Evolutionary conservation across 2,329 filamentous ascomycete species (phyloP).

Genomic region (Stemphylium beticola): DNA sequence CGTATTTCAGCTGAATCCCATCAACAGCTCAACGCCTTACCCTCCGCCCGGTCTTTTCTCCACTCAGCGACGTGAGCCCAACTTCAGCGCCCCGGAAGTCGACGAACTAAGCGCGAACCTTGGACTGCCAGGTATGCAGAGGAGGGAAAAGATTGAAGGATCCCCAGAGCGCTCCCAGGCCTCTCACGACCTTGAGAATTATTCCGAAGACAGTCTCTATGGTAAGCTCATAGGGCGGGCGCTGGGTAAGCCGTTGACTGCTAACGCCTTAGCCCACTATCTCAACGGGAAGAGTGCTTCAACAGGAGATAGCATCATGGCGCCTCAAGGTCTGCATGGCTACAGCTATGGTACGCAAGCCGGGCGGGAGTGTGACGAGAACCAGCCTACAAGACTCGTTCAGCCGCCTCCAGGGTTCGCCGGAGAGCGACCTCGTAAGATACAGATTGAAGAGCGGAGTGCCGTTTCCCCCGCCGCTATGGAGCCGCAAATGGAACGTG

Average conservation of each 20-base stretch:
- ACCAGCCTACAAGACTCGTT: conserved; percentile 10
- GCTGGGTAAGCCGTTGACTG: conserved; percentile 28
- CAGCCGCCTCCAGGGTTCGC: conserved; percentile 19
- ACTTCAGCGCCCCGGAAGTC: conserved; percentile 13
- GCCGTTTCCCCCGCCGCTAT: neutral
- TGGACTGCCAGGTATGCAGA: conserved; percentile 16
- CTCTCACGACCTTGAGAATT: conserved; percentile 3
- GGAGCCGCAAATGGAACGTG: neutral
- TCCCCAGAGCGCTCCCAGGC: conserved; percentile 3
- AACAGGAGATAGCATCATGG: neutral
- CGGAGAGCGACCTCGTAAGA: conserved; percentile 8
- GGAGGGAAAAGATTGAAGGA: neutral
- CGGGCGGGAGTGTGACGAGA: neutral
- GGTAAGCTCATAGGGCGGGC: conserved; percentile 31
- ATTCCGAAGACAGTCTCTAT: conserved; percentile 11
- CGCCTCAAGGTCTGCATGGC: neutral
- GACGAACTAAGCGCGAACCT: conserved; percentile 25
- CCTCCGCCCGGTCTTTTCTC: neutral
- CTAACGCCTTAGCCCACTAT: conserved; percentile 24
- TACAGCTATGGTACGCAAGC: neutral
- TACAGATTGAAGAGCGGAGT: conserved; percentile 7
- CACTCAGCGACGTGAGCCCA: neutral
- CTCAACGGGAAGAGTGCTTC: conserved; percentile 10
- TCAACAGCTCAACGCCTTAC: neutral
- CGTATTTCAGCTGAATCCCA: neutral